phyloP scores from a whole-genome alignment of 2,329 filamentous ascomycete genomes.

The Cladosporium sp. region DNA sequence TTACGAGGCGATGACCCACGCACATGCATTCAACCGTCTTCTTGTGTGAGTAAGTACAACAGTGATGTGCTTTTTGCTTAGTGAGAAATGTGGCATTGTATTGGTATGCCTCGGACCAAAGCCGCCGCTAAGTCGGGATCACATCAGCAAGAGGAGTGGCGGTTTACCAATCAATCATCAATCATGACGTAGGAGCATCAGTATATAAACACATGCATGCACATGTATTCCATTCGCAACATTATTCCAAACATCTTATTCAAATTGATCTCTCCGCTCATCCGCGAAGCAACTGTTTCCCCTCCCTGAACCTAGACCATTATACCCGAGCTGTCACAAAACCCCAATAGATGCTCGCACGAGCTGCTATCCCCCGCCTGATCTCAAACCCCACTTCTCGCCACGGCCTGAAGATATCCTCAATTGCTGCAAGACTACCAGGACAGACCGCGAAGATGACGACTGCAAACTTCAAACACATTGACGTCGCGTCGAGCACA shows the following conservation, averaged over 20 bases:
- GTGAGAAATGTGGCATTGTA: not conserved
- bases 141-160: slow-evolving; percentile 5
- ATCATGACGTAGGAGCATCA: not conserved
- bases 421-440: not conserved
- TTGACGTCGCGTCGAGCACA: slow-evolving; percentile 49
- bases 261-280: slow-evolving; percentile 1
- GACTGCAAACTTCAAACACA: slow-evolving; percentile 57
- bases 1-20: too few species aligned
- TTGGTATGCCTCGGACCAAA: not conserved
- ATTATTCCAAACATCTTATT: not conserved
- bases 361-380: slow-evolving; percentile 5
- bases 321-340: not conserved
- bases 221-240: not conserved
- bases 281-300: not conserved
- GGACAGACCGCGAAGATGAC: slow-evolving; percentile 46
- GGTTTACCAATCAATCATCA: slow-evolving; percentile 12
- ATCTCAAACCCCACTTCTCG: slow-evolving; percentile 6
- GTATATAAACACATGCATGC: not conserved
- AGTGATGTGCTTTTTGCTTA: not conserved
- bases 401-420: not conserved
- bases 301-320: not conserved
- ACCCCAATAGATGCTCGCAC: slow-evolving; percentile 4
- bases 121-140: slow-evolving; percentile 3
- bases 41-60: too few species aligned
- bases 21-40: too few species aligned